A percentile compares a stretch with the other conserved stretches of the same genome.
Conservation (phyloP, 352 stramenopile species). For the Phytophthora hybrid region DNA sequence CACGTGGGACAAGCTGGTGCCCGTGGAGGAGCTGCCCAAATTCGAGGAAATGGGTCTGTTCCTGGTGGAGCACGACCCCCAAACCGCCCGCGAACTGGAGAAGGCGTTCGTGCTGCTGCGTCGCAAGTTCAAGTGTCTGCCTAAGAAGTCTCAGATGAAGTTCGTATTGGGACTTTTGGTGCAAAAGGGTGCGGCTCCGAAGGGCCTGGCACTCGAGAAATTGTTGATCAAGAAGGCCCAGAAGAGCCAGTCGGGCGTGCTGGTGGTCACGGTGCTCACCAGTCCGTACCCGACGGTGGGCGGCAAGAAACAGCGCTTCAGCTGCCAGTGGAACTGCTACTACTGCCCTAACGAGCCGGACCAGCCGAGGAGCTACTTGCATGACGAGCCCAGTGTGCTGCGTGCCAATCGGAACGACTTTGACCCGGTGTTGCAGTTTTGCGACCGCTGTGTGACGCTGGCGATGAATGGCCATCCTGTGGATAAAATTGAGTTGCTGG, state of each 20-base stretch:
- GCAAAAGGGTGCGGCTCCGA: constrained; percentile 60
- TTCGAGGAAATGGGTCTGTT: constrained; percentile 88
- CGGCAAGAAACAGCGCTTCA: constrained; percentile 91
- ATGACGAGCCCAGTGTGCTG: constrained; percentile 93
- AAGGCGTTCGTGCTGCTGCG: constrained; percentile 88
- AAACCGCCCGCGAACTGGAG: constrained; percentile 83
- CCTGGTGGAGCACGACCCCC: constrained; percentile 74
- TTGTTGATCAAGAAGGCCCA: constrained; percentile 91
- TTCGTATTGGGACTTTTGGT: constrained; percentile 85
- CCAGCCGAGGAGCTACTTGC: constrained; percentile 93
- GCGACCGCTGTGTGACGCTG: constrained; percentile 89
- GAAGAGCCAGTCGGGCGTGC: constrained; percentile 91
- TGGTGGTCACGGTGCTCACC: constrained; percentile 94
- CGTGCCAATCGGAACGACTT: constrained; percentile 94
- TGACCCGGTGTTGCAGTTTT: constrained; percentile 93
- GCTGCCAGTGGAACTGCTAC: constrained; percentile 96
- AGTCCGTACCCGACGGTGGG: constrained; percentile 88
- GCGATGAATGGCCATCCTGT: constrained; percentile 93
- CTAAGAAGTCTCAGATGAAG: constrained; percentile 93
- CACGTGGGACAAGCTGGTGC: constrained; percentile 86
- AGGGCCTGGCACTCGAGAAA: constrained; percentile 69
- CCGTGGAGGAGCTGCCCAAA: constrained; percentile 65
- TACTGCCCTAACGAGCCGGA: constrained; percentile 95
- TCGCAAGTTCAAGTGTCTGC: constrained; percentile 88
- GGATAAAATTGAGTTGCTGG: constrained; percentile 94